Conservation (phyloP, 2,329 filamentous ascomycete species). For the Sporothrix luriei region DNA sequence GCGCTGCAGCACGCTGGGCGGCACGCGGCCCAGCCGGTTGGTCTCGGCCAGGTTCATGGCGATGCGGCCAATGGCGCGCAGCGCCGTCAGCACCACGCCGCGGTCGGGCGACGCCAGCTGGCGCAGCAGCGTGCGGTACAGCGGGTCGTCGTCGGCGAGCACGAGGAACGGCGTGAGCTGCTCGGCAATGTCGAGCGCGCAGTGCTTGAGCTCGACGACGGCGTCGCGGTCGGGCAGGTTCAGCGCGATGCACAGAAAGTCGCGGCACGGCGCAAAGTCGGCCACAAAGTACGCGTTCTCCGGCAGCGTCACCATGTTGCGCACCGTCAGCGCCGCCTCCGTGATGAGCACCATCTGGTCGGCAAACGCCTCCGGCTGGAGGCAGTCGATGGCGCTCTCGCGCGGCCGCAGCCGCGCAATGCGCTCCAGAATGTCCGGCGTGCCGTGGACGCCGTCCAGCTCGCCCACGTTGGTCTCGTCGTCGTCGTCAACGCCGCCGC, state of each 20-base stretch:
- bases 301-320: conserved; percentile 93
- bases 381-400: conserved; percentile 62
- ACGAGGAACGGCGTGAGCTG: conserved; percentile 81
- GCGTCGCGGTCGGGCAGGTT: conserved; percentile 72
- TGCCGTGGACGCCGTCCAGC: conserved; percentile 65
- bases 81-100: conserved; percentile 75
- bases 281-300: conserved; percentile 86
- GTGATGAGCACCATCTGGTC: conserved; percentile 75
- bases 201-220: conserved; percentile 83
- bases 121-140: conserved; percentile 73
- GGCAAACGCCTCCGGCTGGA: conserved; percentile 71
- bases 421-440: conserved; percentile 70
- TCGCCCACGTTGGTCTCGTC: conserved; percentile 58
- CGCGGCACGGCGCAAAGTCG: conserved; percentile 72
- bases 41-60: conserved; percentile 81
- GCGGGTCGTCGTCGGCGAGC: conserved; percentile 70
- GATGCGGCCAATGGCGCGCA: conserved; percentile 82
- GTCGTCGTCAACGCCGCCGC: no score
- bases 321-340: conserved; percentile 82
- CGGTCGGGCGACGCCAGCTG: conserved; percentile 72
- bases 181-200: conserved; percentile 88
- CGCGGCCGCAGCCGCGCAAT: conserved; percentile 65
- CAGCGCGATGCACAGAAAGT: conserved; percentile 80
- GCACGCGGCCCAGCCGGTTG: conserved; percentile 74
- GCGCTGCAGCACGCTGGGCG: conserved; percentile 64